A percentile compares a stretch with the other conserved stretches of the same genome.
These are phyloP conservation scores for Leishmania turanica DNA, from an alignment of 208 protist genomes.

Conservation along the genomic window DNA sequence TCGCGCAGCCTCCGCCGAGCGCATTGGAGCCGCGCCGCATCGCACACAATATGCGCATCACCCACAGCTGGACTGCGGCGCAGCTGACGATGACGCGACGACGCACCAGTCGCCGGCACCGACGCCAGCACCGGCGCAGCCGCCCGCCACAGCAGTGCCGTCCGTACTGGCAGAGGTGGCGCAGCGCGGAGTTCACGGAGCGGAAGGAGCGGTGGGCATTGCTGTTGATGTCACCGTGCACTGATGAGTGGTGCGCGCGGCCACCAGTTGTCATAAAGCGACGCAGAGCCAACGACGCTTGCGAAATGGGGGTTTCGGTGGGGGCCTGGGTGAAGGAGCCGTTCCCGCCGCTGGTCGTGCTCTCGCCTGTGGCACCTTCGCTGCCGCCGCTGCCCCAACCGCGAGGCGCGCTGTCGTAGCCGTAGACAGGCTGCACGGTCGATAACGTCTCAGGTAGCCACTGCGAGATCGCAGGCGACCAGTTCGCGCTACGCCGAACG, in stretches of 20 bases:
- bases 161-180: neutral
- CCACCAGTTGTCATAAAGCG: neutral
- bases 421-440: neutral
- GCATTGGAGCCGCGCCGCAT: neutral
- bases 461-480: slow-evolving; percentile 24
- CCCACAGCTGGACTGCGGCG: neutral
- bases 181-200: slow-evolving; percentile 14
- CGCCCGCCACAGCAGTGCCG: neutral
- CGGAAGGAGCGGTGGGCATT: slow-evolving; percentile 10
- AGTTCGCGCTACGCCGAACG: slow-evolving; percentile 10
- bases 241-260: neutral
- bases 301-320: slow-evolving; percentile 17
- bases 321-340: neutral
- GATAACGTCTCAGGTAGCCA: slow-evolving; percentile 1
- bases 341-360: neutral
- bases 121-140: slow-evolving; percentile 11
- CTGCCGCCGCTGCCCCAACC: neutral
- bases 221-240: neutral
- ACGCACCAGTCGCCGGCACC: slow-evolving; percentile 21
- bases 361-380: neutral
- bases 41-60: too few species aligned
- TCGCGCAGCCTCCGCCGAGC: neutral
- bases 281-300: slow-evolving; percentile 11
- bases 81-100: slow-evolving; percentile 4
- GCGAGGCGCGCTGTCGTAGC: neutral